Conservation (phyloP, 2,329 filamentous ascomycete species). For the Talaromyces amestolkiae region DNA sequence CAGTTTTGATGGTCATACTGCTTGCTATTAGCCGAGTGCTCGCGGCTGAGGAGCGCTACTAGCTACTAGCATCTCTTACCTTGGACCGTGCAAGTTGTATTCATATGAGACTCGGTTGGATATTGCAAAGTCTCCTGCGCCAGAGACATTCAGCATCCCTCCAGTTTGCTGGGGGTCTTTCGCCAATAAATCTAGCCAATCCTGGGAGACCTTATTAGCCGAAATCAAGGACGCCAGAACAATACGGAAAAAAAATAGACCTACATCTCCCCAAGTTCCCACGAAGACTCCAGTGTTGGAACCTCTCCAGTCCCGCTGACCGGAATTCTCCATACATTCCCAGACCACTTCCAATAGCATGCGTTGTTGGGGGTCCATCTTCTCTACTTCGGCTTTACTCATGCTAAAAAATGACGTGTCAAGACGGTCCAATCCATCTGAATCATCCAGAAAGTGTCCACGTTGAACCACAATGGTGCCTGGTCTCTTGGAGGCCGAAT, state of each 20-base stretch:
- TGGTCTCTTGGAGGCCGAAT: neutral
- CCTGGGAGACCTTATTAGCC: neutral
- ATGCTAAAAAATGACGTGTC: neutral
- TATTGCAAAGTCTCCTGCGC: neutral
- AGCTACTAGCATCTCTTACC: constrained; percentile 40
- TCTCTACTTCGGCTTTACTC: constrained; percentile 5
- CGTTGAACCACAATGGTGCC: neutral
- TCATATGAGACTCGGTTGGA: constrained; percentile 25
- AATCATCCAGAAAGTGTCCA: neutral
- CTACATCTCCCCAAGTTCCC: neutral
- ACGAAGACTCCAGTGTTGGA: constrained; percentile 17
- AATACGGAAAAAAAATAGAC: neutral
- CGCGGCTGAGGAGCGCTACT: constrained; percentile 37
- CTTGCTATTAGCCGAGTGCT: constrained; percentile 29
- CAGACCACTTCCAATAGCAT: constrained; percentile 27
- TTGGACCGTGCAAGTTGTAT: constrained; percentile 28
- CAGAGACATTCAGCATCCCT: neutral
- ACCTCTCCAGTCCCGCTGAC: constrained; percentile 19
- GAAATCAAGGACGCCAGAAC: neutral
- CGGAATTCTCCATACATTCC: constrained; percentile 24
- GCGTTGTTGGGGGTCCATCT: constrained; percentile 24
- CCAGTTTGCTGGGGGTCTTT: neutral
- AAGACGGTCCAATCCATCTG: neutral
- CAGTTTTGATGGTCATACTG: constrained; percentile 25
- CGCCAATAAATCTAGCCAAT: neutral